Percentiles rank a stretch among this genome's conserved stretches.
Evolutionary conservation across 2,329 filamentous ascomycete genomes (phyloP).

Genomic region (Cladosporium colombiae): DNA sequence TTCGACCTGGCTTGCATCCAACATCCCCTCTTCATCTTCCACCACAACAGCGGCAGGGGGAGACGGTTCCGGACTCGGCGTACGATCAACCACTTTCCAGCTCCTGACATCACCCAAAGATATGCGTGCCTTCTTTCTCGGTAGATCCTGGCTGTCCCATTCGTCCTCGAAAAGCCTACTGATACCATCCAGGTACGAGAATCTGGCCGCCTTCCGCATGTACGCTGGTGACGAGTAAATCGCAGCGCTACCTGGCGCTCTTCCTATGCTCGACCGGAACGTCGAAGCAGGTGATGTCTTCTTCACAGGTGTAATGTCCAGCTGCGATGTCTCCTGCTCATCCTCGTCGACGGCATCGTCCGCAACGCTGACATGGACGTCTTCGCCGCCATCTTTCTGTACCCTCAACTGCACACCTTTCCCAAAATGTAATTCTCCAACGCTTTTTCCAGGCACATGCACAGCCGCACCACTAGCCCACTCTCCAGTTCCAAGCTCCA

Average conservation of each 20-base stretch:
- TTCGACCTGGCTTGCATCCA: neutral
- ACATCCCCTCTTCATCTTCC: conserved; percentile 15
- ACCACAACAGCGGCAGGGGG: conserved; percentile 30
- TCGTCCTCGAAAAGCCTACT: conserved; percentile 68
- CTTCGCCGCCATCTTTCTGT: conserved; percentile 24
- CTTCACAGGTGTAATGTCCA: conserved; percentile 23
- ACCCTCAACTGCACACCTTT: conserved; percentile 39
- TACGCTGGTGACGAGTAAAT: conserved; percentile 80
- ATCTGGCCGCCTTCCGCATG: conserved; percentile 56
- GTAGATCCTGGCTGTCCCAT: conserved; percentile 55
- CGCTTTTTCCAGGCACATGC: conserved; percentile 57
- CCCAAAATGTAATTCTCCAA: conserved; percentile 58
- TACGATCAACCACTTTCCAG: conserved; percentile 75
- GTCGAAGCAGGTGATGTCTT: neutral
- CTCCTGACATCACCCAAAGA: conserved; percentile 64
- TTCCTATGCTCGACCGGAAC: conserved; percentile 26
- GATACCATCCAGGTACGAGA: conserved; percentile 60
- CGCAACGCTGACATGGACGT: conserved; percentile 19
- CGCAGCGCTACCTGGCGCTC: conserved; percentile 37
- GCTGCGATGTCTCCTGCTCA: neutral
- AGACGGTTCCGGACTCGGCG: conserved; percentile 66
- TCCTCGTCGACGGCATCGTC: conserved; percentile 16
- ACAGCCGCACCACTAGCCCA: conserved; percentile 60
- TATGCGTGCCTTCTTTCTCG: conserved; percentile 71
- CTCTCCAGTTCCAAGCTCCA: conserved; percentile 68